These are phyloP conservation scores for Chondrus crispus DNA, from an alignment of 23 red algal species.

Conservation along the genomic window DNA sequence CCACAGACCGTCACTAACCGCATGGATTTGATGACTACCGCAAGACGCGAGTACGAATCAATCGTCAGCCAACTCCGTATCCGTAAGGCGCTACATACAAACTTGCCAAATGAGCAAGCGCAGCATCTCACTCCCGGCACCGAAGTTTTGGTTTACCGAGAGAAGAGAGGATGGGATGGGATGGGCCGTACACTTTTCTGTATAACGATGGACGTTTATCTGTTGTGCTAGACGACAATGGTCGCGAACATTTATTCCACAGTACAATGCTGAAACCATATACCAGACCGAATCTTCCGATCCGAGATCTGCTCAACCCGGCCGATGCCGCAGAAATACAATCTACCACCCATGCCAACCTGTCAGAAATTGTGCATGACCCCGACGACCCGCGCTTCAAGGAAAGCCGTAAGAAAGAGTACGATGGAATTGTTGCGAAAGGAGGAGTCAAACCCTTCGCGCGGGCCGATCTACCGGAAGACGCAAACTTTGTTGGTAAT, in stretches of 20 bases:
- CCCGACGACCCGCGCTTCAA: neutral
- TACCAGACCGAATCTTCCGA: neutral
- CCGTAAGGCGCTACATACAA: neutral
- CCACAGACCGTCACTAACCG: neutral
- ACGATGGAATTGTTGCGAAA: neutral
- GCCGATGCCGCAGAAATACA: neutral
- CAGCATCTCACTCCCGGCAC: neutral
- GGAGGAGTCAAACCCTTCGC: neutral
- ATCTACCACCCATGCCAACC: neutral
- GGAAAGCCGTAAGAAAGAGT: neutral
- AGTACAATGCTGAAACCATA: neutral
- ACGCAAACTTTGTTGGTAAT: constrained; percentile 37
- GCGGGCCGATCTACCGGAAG: neutral
- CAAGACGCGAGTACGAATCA: neutral
- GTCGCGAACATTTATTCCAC: neutral
- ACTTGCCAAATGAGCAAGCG: neutral
- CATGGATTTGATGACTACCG: neutral
- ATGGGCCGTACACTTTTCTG: neutral
- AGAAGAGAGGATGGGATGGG: neutral
- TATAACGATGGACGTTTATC: neutral
- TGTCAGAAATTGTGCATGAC: neutral
- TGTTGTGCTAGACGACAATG: neutral
- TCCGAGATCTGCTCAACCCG: neutral
- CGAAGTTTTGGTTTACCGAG: neutral
- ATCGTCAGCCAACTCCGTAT: neutral